These are phyloP conservation scores for Rhodotorula diobovata DNA, from an alignment of 768 basidiomycete species.

Conservation along the genomic window DNA sequence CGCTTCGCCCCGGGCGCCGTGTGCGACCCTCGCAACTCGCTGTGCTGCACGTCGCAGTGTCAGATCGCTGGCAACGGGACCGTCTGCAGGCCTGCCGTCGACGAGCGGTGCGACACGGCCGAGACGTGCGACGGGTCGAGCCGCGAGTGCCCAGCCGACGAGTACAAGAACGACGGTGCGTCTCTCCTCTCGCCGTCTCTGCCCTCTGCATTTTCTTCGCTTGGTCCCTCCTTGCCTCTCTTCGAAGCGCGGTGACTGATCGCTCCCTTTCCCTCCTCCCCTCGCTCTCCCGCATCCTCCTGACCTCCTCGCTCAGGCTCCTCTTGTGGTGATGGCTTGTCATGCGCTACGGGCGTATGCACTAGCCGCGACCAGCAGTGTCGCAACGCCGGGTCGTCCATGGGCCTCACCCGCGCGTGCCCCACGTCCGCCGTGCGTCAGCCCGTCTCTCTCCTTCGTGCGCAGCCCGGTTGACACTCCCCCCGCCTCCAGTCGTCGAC, in stretches of 20 bases:
- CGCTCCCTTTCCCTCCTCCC: neutral
- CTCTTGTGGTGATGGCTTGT: constrained; percentile 64
- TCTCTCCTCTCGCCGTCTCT: constrained; percentile 5
- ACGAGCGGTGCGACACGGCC: constrained; percentile 62
- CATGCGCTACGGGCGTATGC: constrained; percentile 73
- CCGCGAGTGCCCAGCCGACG: constrained; percentile 28
- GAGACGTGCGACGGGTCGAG: constrained; percentile 13
- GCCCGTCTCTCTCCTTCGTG: neutral
- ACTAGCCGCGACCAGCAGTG: constrained; percentile 73
- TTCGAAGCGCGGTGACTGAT: too few species aligned
- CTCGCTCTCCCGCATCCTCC: constrained; percentile 5
- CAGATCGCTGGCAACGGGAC: constrained; percentile 54
- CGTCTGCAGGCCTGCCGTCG: constrained; percentile 67
- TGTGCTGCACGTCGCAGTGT: constrained; percentile 70
- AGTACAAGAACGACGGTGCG: constrained; percentile 35
- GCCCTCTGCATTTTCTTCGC: neutral
- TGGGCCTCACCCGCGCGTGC: constrained; percentile 66
- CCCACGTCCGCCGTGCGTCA: constrained; percentile 48
- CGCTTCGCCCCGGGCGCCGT: constrained; percentile 58
- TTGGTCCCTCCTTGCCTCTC: too few species aligned
- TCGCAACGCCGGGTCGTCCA: constrained; percentile 63
- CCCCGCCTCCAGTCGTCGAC: constrained; percentile 44
- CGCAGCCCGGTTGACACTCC: neutral
- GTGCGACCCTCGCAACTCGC: constrained; percentile 70
- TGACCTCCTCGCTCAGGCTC: constrained; percentile 50